Conservation (phyloP, 768 basidiomycete species). For the Naganishia kalamii region DNA sequence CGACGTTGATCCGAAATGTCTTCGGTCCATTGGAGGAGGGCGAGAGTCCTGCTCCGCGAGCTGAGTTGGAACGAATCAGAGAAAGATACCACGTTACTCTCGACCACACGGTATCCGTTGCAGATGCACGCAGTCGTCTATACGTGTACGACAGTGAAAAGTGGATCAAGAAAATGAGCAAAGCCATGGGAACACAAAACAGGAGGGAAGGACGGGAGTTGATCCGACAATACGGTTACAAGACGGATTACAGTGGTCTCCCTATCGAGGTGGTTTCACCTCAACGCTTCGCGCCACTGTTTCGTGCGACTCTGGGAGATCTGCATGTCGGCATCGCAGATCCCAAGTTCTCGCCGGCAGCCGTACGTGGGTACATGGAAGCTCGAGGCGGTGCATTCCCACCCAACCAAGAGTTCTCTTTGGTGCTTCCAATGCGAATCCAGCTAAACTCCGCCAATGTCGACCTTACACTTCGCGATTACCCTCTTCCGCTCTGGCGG, state of each 20-base stretch:
- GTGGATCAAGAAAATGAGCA: conserved; percentile 60
- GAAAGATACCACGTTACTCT: conserved; percentile 28
- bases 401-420: conserved; percentile 62
- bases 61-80: conserved; percentile 11
- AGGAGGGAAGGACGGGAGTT: conserved; percentile 54
- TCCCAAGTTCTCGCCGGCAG: conserved; percentile 57
- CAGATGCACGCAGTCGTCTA: conserved; percentile 66
- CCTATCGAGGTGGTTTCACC: conserved; percentile 47
- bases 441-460: conserved; percentile 61
- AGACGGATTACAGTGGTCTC: conserved; percentile 25
- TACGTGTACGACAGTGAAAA: conserved; percentile 63
- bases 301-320: conserved; percentile 60
- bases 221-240: conserved; percentile 47
- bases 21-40: conserved; percentile 41
- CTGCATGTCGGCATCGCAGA: conserved; percentile 56
- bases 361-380: conserved; percentile 51
- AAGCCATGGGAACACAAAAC: conserved; percentile 52
- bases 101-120: conserved; percentile 61
- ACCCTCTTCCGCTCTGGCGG: conserved; percentile 76
- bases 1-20: conserved; percentile 53
- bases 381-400: conserved; percentile 67
- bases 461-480: conserved; percentile 68
- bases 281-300: conserved; percentile 57
- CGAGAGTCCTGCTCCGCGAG: conserved; percentile 1
- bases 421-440: conserved; percentile 77